phyloP scores from a whole-genome alignment of 108 stramenopile genomes.

The Hondaea fermentalgiana region DNA sequence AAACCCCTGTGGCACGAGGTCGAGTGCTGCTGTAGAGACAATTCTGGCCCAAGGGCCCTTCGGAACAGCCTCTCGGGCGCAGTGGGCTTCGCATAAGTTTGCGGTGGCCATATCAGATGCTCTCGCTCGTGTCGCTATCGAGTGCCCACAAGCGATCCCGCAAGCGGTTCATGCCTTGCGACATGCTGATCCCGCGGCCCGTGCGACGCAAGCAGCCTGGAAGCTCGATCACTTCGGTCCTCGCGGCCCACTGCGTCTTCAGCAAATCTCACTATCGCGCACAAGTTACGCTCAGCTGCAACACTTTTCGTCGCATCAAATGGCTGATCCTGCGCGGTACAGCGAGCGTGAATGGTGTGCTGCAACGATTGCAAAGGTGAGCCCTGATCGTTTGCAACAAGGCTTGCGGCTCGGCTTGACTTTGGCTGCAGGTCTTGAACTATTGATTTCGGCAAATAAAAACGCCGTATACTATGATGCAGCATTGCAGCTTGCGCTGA shows the following conservation, averaged over 20 bases:
- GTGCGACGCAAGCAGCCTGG: neutral
- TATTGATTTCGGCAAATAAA: neutral
- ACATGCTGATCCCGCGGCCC: neutral
- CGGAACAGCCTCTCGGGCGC: neutral
- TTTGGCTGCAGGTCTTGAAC: neutral
- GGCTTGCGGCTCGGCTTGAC: neutral
- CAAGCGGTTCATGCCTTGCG: neutral
- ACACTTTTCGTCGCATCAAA: neutral
- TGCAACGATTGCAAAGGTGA: neutral
- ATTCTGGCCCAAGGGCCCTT: neutral
- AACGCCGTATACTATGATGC: too few species aligned
- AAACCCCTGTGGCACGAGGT: neutral
- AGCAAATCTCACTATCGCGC: neutral
- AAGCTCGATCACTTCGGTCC: neutral
- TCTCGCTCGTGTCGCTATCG: neutral
- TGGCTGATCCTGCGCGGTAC: neutral
- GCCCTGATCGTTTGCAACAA: neutral
- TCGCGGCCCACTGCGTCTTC: neutral
- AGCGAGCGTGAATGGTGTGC: neutral
- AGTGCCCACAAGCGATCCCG: neutral
- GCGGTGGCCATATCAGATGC: neutral
- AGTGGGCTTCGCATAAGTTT: neutral
- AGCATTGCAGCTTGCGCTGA: too few species aligned
- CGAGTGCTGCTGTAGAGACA: neutral
- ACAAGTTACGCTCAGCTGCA: neutral